A percentile compares a stretch with the other conserved stretches of the same genome.
These are phyloP conservation scores for Quercus gilva DNA, from an alignment of 306 rosid species.

Conservation along the genomic window DNA sequence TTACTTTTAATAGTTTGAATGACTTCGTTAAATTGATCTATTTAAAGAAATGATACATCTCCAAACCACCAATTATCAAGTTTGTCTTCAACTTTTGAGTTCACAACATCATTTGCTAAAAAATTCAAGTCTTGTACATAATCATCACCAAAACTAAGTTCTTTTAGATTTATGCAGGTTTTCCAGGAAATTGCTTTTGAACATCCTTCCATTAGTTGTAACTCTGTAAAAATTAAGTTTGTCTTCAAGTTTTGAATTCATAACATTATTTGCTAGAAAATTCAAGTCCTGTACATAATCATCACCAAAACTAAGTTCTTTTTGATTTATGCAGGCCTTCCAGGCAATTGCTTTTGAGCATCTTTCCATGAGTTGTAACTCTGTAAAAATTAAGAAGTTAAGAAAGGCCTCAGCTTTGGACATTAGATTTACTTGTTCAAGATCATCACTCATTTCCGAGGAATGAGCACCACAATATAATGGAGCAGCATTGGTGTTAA, in stretches of 20 bases:
- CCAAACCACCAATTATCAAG: too few species aligned
- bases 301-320: too few species aligned
- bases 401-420: conserved; percentile 64
- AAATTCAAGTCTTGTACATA: too few species aligned
- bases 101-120: too few species aligned
- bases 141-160: too few species aligned
- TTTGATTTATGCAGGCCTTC: too few species aligned
- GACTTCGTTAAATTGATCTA: too few species aligned
- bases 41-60: too few species aligned
- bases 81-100: too few species aligned
- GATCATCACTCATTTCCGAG: conserved; percentile 80
- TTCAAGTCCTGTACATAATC: conserved; percentile 1
- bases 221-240: conserved; percentile 36
- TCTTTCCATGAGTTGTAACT: conserved; percentile 34
- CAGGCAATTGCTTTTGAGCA: conserved; percentile 29
- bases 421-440: conserved; percentile 62
- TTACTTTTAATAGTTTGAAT: not conserved
- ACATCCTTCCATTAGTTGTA: conserved; percentile 29
- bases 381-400: conserved; percentile 30
- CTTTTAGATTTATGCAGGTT: conserved; percentile 52
- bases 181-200: conserved; percentile 64
- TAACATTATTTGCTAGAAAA: not conserved
- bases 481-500: too few species aligned
- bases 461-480: conserved; percentile 35
- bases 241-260: not conserved